Percentiles rank a stretch among this genome's conserved stretches.
phyloP scores from a whole-genome alignment of 2,329 filamentous ascomycete genomes.

The Scolecobasidium constrictum region DNA sequence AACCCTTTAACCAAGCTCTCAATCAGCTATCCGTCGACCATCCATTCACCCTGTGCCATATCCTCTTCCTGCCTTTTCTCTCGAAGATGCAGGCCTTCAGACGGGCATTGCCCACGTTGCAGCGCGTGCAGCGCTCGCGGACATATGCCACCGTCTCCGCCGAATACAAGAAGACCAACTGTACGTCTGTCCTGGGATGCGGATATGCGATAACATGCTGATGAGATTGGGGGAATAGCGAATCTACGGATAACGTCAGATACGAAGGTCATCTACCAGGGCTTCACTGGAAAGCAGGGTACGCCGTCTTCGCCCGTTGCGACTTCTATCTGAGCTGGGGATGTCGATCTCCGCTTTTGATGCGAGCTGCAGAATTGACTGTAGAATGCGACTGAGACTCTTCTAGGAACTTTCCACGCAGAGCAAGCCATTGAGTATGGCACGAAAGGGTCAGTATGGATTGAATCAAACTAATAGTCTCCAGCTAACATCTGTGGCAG shows the following conservation, averaged over 20 bases:
- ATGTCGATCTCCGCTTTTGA: no score
- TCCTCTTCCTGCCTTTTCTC: background rate
- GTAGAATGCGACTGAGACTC: constrained; percentile 17
- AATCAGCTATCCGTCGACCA: no score
- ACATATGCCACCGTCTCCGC: constrained; percentile 62
- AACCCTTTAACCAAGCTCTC: no score
- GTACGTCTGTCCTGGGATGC: no score
- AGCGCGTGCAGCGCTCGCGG: constrained; percentile 58
- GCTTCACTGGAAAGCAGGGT: constrained; percentile 95
- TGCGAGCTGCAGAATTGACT: background rate
- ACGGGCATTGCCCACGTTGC: constrained; percentile 60
- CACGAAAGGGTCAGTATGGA: no score
- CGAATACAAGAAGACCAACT: constrained; percentile 34
- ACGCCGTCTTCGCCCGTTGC: no score
- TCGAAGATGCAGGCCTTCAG: constrained; percentile 73
- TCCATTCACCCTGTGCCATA: no score
- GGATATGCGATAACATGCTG: no score
- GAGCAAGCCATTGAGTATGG: constrained; percentile 97
- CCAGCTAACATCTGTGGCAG: no score
- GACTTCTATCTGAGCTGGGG: no score
- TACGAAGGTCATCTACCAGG: constrained; percentile 93
- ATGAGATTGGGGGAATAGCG: constrained; percentile 9
- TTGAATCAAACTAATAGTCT: no score
- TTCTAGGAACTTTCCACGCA: constrained; percentile 89
- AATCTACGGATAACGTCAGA: constrained; percentile 90